Evolutionary conservation across 345 rosid species (phyloP).

Genomic region (Gossypium australe): DNA sequence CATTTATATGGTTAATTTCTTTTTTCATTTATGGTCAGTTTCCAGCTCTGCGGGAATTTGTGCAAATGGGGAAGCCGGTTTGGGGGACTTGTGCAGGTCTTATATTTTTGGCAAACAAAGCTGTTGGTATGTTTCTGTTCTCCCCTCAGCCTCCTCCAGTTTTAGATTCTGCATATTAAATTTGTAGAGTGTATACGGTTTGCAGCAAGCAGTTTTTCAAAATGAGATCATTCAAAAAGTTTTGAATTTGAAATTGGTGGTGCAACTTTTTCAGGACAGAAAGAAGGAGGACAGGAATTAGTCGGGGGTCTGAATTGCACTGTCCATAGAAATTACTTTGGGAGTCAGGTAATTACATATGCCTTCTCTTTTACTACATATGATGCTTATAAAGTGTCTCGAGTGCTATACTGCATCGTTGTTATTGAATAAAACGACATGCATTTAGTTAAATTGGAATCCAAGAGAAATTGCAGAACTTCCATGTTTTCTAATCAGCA

Average conservation of each 20-base stretch:
- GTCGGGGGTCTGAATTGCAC: constrained; percentile 90
- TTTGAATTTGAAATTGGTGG: not conserved
- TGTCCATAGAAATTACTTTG: constrained; percentile 82
- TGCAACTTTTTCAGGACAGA: constrained; percentile 65
- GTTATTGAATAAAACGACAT: not conserved
- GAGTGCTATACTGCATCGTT: not conserved
- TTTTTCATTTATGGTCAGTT: constrained; percentile 43
- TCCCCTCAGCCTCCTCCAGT: not conserved
- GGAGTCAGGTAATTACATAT: constrained; percentile 67
- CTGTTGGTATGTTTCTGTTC: constrained; percentile 50
- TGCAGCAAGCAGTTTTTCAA: not conserved
- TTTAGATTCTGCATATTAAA: not conserved
- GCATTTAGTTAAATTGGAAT: not conserved
- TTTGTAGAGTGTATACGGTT: not conserved
- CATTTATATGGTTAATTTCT: not conserved
- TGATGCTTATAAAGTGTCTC: not conserved
- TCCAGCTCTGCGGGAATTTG: constrained; percentile 88
- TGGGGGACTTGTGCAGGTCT: constrained; percentile 99
- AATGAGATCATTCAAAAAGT: not conserved
- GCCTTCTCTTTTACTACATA: not conserved
- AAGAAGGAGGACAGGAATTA: constrained; percentile 84
- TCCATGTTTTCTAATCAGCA: not conserved
- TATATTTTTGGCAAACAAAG: constrained; percentile 84
- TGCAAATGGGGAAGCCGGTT: constrained; percentile 80
- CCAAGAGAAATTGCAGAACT: not conserved